phyloP scores from a whole-genome alignment of 176 grass and related monocot genomes.

The Tuctoria greenei region DNA sequence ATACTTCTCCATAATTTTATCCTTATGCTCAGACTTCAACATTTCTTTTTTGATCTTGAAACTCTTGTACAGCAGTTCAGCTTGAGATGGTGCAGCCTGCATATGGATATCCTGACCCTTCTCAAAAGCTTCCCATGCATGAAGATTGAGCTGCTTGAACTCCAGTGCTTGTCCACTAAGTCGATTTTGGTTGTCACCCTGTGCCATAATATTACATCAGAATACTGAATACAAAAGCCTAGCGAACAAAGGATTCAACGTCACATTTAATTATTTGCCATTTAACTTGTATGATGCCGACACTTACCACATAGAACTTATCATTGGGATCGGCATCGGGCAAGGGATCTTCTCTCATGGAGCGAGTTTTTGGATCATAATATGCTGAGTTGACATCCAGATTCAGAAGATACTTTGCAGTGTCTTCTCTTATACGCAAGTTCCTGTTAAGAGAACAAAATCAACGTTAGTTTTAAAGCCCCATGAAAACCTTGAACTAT shows the following conservation, averaged over 20 bases:
- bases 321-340: constrained; percentile 95
- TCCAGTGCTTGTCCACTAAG: constrained; percentile 87
- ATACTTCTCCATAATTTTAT: constrained; percentile 92
- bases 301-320: constrained; percentile 85
- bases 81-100: constrained; percentile 94
- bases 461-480: too few species aligned
- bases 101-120: constrained; percentile 96
- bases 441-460: constrained; percentile 49
- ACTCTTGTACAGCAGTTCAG: constrained; percentile 77
- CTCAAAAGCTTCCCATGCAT: constrained; percentile 90
- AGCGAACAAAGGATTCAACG: too few species aligned
- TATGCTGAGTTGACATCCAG: constrained; percentile 92
- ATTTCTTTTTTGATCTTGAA: constrained; percentile 84
- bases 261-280: too few species aligned
- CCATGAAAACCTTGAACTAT: too few species aligned
- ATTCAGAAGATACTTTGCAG: constrained; percentile 89
- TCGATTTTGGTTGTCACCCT: constrained; percentile 97
- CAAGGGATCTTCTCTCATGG: constrained; percentile 89
- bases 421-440: constrained; percentile 96
- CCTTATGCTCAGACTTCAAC: constrained; percentile 71
- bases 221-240: too few species aligned
- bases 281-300: too few species aligned
- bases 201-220: background rate
- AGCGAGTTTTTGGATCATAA: constrained; percentile 98
- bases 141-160: constrained; percentile 87